Conservation (phyloP, 2,329 filamentous ascomycete species). For the Botrytis fragariae region DNA sequence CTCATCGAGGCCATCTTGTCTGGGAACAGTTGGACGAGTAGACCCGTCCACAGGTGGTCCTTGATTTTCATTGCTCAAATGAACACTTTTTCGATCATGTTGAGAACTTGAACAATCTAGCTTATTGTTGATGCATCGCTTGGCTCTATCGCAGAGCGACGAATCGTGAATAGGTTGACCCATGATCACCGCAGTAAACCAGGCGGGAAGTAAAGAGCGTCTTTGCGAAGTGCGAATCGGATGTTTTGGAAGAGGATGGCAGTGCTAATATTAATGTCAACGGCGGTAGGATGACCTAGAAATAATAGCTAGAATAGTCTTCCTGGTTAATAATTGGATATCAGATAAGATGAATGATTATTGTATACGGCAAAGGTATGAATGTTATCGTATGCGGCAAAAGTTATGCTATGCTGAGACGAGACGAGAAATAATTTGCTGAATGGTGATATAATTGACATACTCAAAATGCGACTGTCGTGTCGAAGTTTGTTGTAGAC, state of each 20-base stretch:
- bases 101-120: not conserved
- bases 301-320: not conserved
- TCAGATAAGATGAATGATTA: not conserved
- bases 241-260: not conserved
- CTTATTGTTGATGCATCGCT: not conserved
- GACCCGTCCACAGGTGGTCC: not conserved
- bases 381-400: not conserved
- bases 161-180: not conserved
- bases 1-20: not conserved
- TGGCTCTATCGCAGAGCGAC: not conserved
- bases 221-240: not conserved
- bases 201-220: not conserved
- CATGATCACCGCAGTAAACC: not conserved
- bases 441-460: not conserved
- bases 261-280: not conserved
- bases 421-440: not conserved
- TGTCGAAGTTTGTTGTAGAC: not conserved
- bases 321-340: not conserved
- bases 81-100: not conserved
- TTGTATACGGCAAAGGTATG: not conserved
- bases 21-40: not conserved
- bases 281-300: not conserved
- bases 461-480: not conserved
- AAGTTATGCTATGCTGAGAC: not conserved
- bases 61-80: not conserved